A percentile compares a stretch with the other conserved stretches of the same genome.
These are phyloP conservation scores for Russula virescens DNA, from an alignment of 768 basidiomycete genomes.

Conservation along the genomic window DNA sequence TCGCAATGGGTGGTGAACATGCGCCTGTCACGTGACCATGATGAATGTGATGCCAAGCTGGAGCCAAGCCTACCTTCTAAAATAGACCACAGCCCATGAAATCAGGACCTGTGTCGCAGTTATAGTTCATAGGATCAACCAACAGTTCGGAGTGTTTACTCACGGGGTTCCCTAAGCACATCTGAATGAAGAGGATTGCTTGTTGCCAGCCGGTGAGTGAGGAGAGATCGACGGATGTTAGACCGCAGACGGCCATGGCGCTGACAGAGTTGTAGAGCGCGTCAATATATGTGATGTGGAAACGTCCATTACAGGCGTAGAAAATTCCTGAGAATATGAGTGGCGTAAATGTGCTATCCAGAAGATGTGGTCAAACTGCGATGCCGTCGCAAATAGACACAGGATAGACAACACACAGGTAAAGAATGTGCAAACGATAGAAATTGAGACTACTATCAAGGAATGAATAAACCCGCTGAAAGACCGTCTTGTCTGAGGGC, in stretches of 20 bases:
- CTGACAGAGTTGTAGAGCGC: slow-evolving; percentile 72
- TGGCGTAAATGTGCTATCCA: slow-evolving; percentile 63
- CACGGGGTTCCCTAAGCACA: slow-evolving; percentile 73
- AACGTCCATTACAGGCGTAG: slow-evolving; percentile 74
- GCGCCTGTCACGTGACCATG: slow-evolving; percentile 10
- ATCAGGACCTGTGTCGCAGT: slow-evolving; percentile 54
- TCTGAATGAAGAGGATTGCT: slow-evolving; percentile 64
- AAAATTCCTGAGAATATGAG: slow-evolving; percentile 75
- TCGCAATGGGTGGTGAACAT: slow-evolving; percentile 22
- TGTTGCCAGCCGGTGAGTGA: slow-evolving; percentile 66
- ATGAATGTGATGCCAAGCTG: not conserved
- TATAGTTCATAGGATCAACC: not conserved
- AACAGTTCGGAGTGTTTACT: slow-evolving; percentile 30
- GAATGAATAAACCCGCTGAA: not conserved
- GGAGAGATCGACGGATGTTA: slow-evolving; percentile 64
- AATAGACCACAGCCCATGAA: slow-evolving; percentile 79
- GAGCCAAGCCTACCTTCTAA: slow-evolving; percentile 50
- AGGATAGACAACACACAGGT: slow-evolving; percentile 33
- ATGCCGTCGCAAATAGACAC: not conserved
- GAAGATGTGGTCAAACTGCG: slow-evolving; percentile 5
- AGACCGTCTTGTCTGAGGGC: not conserved
- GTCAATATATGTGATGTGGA: slow-evolving; percentile 69
- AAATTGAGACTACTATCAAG: slow-evolving; percentile 38
- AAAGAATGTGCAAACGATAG: slow-evolving; percentile 42
- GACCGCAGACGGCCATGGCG: slow-evolving; percentile 75